Percentiles rank a stretch among this genome's conserved stretches.
Conservation (phyloP, 2,329 filamentous ascomycete genomes). For the Phaeoacremonium minimum region DNA sequence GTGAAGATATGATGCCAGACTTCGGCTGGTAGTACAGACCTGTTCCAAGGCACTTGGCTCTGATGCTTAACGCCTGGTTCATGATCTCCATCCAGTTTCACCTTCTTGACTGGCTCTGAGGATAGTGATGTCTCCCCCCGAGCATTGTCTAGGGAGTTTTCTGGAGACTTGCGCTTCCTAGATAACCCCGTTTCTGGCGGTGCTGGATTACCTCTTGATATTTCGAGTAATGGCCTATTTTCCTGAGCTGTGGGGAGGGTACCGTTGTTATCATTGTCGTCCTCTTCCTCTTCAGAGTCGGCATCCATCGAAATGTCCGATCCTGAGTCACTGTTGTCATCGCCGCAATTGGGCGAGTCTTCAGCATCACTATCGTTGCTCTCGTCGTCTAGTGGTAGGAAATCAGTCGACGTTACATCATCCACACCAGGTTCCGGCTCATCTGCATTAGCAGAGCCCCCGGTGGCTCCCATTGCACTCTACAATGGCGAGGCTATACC, state of each 20-base stretch:
- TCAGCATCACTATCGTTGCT: constrained; percentile 8
- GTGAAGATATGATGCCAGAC: constrained; percentile 69
- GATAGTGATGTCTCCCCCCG: neutral
- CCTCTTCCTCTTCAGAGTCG: constrained; percentile 22
- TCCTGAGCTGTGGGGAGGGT: constrained; percentile 2
- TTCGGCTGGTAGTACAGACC: constrained; percentile 47
- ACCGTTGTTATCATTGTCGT: constrained; percentile 8
- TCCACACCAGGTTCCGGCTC: no score
- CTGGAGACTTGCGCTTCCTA: constrained; percentile 21
- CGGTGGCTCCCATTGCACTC: no score
- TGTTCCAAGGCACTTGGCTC: constrained; percentile 10
- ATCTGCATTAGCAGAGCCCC: no score
- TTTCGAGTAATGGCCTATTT: constrained; percentile 2
- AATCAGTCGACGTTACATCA: constrained; percentile 10
- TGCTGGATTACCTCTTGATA: neutral
- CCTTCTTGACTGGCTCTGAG: constrained; percentile 17
- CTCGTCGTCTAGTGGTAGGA: constrained; percentile 10
- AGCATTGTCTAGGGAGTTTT: constrained; percentile 4
- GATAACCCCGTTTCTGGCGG: constrained; percentile 13
- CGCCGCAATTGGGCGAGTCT: constrained; percentile 2
- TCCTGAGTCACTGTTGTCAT: constrained; percentile 17
- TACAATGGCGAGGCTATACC: no score
- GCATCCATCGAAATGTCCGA: constrained; percentile 30
- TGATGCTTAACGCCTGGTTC: constrained; percentile 1
- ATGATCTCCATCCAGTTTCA: constrained; percentile 15